A percentile compares a stretch with the other conserved stretches of the same genome.
Evolutionary conservation across 177 flowering plant genomes (phyloP).

Genomic region (Vitis hybrid): DNA sequence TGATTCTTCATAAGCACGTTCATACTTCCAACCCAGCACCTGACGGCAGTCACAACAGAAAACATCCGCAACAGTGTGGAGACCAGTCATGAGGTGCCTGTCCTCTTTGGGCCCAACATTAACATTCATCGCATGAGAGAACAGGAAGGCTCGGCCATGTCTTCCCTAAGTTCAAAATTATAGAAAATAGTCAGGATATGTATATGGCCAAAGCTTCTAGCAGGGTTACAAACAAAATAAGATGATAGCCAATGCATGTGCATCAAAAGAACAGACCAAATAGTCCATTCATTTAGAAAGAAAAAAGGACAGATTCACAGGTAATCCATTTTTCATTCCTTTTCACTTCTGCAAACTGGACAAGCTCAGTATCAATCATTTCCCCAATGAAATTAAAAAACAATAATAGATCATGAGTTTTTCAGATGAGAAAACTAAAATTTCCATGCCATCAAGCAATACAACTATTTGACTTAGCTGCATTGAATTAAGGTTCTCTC

Average conservation of each 20-base stretch:
- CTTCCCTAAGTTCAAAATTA: conserved; percentile 53
- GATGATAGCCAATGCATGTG: background rate
- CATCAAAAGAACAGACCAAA: background rate
- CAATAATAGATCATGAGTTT: too few relatives aligned
- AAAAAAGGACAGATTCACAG: too few relatives aligned
- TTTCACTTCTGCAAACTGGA: too few relatives aligned
- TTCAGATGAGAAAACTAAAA: too few relatives aligned
- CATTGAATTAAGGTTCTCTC: too few relatives aligned
- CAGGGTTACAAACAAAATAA: background rate
- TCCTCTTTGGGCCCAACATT: conserved; percentile 72
- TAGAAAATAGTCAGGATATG: background rate
- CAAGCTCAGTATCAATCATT: too few relatives aligned
- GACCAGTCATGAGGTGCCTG: conserved; percentile 77
- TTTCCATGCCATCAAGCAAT: too few relatives aligned
- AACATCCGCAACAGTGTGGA: conserved; percentile 82
- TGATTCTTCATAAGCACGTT: conserved; percentile 68
- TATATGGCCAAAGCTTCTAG: conserved; percentile 2
- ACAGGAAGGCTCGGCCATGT: conserved; percentile 78
- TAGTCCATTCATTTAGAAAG: too few relatives aligned
- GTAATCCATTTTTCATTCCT: too few relatives aligned
- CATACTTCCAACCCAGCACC: conserved; percentile 90
- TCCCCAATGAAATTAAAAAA: too few relatives aligned
- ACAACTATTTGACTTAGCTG: too few relatives aligned
- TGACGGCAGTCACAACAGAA: conserved; percentile 63
- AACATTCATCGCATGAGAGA: conserved; percentile 79